Base-by-base conservation (phyloP, 164 flowering plant species). In the Tetracentron sinense region DNA sequence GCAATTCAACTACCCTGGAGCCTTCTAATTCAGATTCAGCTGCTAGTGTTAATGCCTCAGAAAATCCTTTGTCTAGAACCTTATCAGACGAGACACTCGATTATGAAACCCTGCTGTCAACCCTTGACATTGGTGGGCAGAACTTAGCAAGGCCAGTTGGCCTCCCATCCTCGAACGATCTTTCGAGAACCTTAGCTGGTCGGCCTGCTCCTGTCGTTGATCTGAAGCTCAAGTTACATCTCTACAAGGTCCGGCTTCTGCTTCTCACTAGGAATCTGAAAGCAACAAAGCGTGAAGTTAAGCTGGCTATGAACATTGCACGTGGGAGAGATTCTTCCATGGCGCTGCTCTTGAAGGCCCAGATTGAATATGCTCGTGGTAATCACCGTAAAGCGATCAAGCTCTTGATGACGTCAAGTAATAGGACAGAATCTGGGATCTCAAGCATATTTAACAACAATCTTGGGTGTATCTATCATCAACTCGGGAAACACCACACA, bases 241-340 rank as follows among this genome's bases (percentile, higher is more conserved):
- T 87, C 38, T 83, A 76, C 78, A 84, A 78, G 67, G 82, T 87
- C 46, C 81, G 77, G 11, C 71, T 83, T 72, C 70, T 86, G 42
- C 78, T 83, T 31, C n/a, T 87, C 26, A 78, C 83, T 29, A 75
- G 88, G 60, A 85, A 83, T 60, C 67, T 82, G 4, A 85, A 83
- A 65, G 80, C 81, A 56, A 84, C 86, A n/a, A 87, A 87, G 69
- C 86, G 90, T 54, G 93, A 85, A 70, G 80, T 82, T 44, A 87
- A 87, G 77, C 75, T 73, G 69, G 87, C 88, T 15, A 85, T 85
- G 86, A 87, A 87, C 63, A 66, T 78, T 63, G 82, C 81, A 11
- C 82, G 84, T 53, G 84, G 83, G 16, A 73, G 79, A 59, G 90
- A 87, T 73, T 82, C 87, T 27, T 68, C 93, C 20, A 72, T 72